A percentile compares a stretch with the other conserved stretches of the same genome.
phyloP scores from a whole-genome alignment of 2,329 filamentous ascomycete species.

The Exophiala phaeomuriformis region DNA sequence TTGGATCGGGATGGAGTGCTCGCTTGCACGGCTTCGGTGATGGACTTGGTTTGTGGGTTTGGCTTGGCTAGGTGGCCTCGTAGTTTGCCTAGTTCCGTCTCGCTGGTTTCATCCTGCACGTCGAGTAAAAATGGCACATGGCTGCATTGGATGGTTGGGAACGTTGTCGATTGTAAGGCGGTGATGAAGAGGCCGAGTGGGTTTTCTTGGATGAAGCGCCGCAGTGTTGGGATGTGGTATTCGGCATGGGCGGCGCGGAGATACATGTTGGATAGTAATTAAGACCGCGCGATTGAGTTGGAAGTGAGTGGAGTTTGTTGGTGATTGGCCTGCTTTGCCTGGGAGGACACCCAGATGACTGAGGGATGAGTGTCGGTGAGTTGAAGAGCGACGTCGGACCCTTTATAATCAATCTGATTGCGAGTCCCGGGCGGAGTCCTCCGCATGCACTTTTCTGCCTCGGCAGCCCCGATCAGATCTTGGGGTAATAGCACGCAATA shows the following conservation, averaged over 20 bases:
- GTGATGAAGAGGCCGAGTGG: constrained; percentile 59
- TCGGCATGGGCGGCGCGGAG: constrained; percentile 51
- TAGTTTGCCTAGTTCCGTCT: constrained; percentile 39
- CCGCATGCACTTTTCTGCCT: too few relatives aligned
- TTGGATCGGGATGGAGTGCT: not conserved
- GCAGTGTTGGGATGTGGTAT: constrained; percentile 42
- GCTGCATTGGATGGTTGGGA: constrained; percentile 50
- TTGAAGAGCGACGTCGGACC: too few relatives aligned
- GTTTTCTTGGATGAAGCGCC: constrained; percentile 52
- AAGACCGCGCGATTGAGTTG: not conserved
- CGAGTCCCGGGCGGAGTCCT: too few relatives aligned
- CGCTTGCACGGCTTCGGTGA: constrained; percentile 43
- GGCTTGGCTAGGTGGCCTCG: constrained; percentile 56
- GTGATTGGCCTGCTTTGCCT: not conserved
- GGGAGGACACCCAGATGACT: not conserved
- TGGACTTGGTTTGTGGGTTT: constrained; percentile 58
- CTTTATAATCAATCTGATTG: too few relatives aligned
- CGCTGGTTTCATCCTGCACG: constrained; percentile 33
- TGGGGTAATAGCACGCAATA: too few relatives aligned
- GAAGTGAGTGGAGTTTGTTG: too few relatives aligned
- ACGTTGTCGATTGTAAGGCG: constrained; percentile 45
- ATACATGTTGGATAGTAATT: constrained; percentile 45
- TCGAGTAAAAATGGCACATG: constrained; percentile 58
- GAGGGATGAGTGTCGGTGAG: too few relatives aligned
- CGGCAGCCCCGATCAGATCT: too few relatives aligned